Percentiles rank a stretch among this genome's conserved stretches.
These are phyloP conservation scores for Colletotrichum salicis DNA, from an alignment of 2,329 filamentous ascomycete genomes.

Conservation along the genomic window DNA sequence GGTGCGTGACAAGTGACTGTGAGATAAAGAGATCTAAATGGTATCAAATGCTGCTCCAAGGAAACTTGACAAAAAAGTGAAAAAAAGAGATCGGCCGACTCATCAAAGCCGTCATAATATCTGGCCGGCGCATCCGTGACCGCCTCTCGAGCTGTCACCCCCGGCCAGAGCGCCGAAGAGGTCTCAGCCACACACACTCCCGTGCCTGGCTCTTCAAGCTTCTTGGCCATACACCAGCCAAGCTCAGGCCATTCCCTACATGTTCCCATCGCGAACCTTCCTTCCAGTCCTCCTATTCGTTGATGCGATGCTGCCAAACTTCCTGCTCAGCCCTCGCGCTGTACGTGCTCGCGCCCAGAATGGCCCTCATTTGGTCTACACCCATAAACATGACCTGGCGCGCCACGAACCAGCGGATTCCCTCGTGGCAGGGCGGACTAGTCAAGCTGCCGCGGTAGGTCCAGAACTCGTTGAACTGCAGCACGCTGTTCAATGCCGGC, in stretches of 20 bases:
- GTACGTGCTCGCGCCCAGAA: conserved; percentile 56
- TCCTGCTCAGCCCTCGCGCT: conserved; percentile 55
- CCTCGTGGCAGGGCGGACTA: conserved; percentile 58
- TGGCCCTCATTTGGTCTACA: conserved; percentile 58
- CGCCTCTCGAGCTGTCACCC: not conserved
- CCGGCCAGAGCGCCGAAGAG: not conserved
- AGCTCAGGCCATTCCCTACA: not conserved
- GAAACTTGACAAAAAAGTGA: not conserved
- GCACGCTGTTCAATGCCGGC: conserved; percentile 48
- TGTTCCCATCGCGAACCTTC: not conserved
- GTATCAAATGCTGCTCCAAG: conserved; percentile 15
- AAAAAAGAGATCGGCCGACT: not conserved
- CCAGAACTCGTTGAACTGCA: conserved; percentile 56
- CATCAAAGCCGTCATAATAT: not conserved
- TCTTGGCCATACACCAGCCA: not conserved
- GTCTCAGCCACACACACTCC: not conserved
- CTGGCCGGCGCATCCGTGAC: not conserved
- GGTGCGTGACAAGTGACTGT: not conserved
- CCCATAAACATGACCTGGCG: conserved; percentile 48
- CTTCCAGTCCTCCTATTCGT: conserved; percentile 42
- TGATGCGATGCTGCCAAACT: conserved; percentile 59
- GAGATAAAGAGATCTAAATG: conserved; percentile 14
- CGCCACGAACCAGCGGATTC: conserved; percentile 53
- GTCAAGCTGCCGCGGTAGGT: conserved; percentile 60
- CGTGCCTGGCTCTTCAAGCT: not conserved